Percentiles rank a stretch among this genome's conserved stretches.
phyloP scores from a whole-genome alignment of 495 filamentous ascomycete genomes.

The Thermothielavioides terrestris region DNA sequence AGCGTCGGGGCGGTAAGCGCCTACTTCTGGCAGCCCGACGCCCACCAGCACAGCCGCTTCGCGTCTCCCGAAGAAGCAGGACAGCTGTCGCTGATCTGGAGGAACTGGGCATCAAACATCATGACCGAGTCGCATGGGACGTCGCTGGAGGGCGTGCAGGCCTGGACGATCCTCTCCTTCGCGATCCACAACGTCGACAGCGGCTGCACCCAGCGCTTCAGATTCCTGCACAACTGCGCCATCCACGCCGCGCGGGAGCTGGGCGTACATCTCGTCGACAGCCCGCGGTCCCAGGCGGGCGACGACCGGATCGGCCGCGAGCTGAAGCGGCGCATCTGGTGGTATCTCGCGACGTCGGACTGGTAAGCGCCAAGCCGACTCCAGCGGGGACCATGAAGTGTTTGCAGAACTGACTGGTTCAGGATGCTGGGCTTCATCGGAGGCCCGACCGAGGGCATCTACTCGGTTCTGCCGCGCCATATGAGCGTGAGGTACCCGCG shows the following conservation, averaged over 20 bases:
- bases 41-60: conserved; percentile 21
- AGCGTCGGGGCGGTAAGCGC: conserved; percentile 38
- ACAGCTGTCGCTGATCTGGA: conserved; percentile 28
- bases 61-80: conserved; percentile 26
- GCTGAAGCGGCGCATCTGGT: conserved; percentile 42
- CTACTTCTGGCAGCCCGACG: conserved; percentile 28
- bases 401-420: background rate
- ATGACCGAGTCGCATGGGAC: conserved; percentile 25
- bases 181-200: conserved; percentile 32
- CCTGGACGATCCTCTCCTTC: conserved; percentile 32
- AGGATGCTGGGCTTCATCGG: conserved; percentile 34
- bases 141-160: conserved; percentile 40
- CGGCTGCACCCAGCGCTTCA: conserved; percentile 32
- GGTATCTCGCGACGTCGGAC: conserved; percentile 40
- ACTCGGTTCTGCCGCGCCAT: conserved; percentile 33
- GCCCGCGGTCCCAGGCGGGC: conserved; percentile 12
- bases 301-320: conserved; percentile 28
- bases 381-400: too few species aligned
- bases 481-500: conserved; percentile 38
- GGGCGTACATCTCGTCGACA: conserved; percentile 36
- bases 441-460: conserved; percentile 33
- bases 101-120: conserved; percentile 30
- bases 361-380: conserved; percentile 23
- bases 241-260: conserved; percentile 31
- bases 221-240: conserved; percentile 24